These are phyloP conservation scores for Penicillium sp. DNA, from an alignment of 2,329 filamentous ascomycete genomes.

Conservation along the genomic window DNA sequence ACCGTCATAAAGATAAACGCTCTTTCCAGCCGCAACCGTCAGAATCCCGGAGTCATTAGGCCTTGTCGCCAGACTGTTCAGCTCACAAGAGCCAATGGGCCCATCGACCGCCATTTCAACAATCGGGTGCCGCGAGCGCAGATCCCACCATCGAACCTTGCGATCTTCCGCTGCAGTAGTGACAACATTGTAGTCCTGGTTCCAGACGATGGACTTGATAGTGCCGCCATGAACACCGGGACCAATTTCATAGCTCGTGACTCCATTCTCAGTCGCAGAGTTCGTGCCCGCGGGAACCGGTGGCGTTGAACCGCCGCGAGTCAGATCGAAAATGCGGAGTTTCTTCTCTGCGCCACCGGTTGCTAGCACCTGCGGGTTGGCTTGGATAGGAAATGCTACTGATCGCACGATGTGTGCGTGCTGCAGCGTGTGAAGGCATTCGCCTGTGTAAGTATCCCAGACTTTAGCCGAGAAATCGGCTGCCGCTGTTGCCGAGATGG, in stretches of 20 bases:
- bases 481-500: conserved; percentile 86
- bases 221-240: conserved; percentile 78
- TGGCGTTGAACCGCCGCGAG: conserved; percentile 50
- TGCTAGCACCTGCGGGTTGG: conserved; percentile 76
- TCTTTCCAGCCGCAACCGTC: conserved; percentile 91
- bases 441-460: conserved; percentile 95
- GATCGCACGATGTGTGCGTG: conserved; percentile 96
- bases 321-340: conserved; percentile 87
- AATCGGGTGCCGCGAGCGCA: conserved; percentile 73
- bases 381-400: conserved; percentile 82
- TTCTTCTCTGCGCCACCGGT: conserved; percentile 97
- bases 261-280: conserved; percentile 41
- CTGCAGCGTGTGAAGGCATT: conserved; percentile 81
- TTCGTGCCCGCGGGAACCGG: conserved; percentile 35
- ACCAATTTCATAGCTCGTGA: conserved; percentile 82
- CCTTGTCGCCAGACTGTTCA: conserved; percentile 68
- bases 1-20: conserved; percentile 88
- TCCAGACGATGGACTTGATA: conserved; percentile 98
- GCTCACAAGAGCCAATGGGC: conserved; percentile 87
- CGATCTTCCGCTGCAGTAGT: conserved; percentile 91
- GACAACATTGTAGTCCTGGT: conserved; percentile 80
- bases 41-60: conserved; percentile 71
- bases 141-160: conserved; percentile 90
- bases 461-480: conserved; percentile 97
- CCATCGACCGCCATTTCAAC: conserved; percentile 78